Evolutionary conservation across 225 moss, liverwort and hornwort species (phyloP).

Genomic region (Pseudoscleropodium purum): DNA sequence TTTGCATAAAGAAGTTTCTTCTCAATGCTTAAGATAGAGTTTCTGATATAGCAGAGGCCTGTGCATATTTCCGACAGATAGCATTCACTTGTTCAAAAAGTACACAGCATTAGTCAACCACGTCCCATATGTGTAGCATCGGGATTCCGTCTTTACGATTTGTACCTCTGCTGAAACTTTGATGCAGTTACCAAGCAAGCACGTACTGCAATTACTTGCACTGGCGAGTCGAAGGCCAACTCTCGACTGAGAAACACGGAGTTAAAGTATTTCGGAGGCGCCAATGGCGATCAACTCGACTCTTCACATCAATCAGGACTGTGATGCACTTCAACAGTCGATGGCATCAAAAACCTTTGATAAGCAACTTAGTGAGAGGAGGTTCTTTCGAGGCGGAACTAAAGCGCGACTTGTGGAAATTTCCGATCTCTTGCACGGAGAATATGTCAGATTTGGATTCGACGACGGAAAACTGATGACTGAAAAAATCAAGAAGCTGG

Average conservation of each 20-base stretch:
- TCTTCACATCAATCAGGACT: slow-evolving; percentile 20
- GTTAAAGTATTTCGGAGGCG: not conserved
- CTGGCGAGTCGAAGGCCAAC: not conserved
- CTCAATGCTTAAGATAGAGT: not conserved
- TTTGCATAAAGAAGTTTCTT: not conserved
- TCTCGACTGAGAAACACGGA: not conserved
- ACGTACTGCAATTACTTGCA: not conserved
- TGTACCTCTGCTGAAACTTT: not conserved
- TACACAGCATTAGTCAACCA: not conserved
- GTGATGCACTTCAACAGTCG: slow-evolving; percentile 29
- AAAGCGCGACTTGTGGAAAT: slow-evolving; percentile 25
- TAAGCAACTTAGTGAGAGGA: slow-evolving; percentile 8
- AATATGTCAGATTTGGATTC: slow-evolving; percentile 24
- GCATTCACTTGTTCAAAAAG: not conserved
- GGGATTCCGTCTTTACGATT: not conserved
- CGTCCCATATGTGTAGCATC: not conserved
- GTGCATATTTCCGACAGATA: not conserved
- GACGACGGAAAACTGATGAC: slow-evolving; percentile 17
- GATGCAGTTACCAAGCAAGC: slow-evolving; percentile 1
- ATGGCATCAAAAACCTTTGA: slow-evolving; percentile 9
- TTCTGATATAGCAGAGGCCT: not conserved
- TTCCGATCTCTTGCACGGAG: slow-evolving; percentile 28
- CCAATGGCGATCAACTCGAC: slow-evolving; percentile 40
- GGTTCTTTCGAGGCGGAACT: slow-evolving; percentile 1
- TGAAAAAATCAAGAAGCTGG: slow-evolving; percentile 26